Evolutionary conservation across 192 early-diverging fungal species (phyloP).

Genomic region (Gorgonomyces haynaldii): DNA sequence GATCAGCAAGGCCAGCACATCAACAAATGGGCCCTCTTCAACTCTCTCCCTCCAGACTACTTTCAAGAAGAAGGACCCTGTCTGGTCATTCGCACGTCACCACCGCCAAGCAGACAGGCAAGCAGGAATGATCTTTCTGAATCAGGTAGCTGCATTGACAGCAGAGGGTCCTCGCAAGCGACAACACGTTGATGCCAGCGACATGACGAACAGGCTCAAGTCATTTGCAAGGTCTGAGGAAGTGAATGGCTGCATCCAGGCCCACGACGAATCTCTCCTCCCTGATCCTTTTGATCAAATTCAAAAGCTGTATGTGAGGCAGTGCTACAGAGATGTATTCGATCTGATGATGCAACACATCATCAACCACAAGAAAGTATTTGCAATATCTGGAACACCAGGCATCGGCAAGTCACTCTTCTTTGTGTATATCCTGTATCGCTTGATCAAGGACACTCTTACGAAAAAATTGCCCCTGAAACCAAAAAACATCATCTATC

Average conservation of each 20-base stretch:
- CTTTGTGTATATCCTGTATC: slow-evolving; percentile 19
- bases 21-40: no score
- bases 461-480: slow-evolving; percentile 8
- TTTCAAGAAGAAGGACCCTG: not conserved
- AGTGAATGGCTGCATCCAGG: slow-evolving; percentile 7
- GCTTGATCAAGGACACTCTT: slow-evolving; percentile 11
- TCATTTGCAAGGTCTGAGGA: slow-evolving; percentile 9
- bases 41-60: no score
- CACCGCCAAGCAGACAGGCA: not conserved
- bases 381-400: slow-evolving; percentile 20
- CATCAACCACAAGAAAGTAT: not conserved
- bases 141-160: not conserved
- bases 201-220: slow-evolving; percentile 7
- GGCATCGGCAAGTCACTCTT: slow-evolving; percentile 18
- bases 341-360: slow-evolving; percentile 6
- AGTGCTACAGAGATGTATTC: slow-evolving; percentile 20
- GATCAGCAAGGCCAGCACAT: not conserved
- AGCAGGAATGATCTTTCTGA: slow-evolving; percentile 2
- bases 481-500: slow-evolving; percentile 2
- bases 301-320: slow-evolving; percentile 11
- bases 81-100: not conserved
- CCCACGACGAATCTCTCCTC: slow-evolving; percentile 1
- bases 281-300: slow-evolving; percentile 12
- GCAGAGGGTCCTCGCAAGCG: not conserved
- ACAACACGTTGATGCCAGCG: not conserved